phyloP scores from a whole-genome alignment of 75 land plant genomes.

The Sequoiadendron giganteum region DNA sequence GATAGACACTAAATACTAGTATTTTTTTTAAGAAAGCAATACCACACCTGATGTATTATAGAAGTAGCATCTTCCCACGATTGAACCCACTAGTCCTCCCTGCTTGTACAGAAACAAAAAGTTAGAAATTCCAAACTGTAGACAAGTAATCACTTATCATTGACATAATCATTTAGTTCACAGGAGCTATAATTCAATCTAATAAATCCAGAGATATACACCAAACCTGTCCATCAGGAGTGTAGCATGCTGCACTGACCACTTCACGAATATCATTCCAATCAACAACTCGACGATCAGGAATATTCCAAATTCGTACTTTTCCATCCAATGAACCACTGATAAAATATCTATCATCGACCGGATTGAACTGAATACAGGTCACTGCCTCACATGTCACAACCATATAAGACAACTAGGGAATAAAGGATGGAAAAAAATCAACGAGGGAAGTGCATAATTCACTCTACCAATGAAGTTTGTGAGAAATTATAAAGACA shows the following conservation, averaged over 20 bases:
- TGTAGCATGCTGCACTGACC: constrained; percentile 77
- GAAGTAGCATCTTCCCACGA: constrained; percentile 74
- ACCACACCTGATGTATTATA: constrained; percentile 66
- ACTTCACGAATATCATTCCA: constrained; percentile 79
- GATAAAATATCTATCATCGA: constrained; percentile 73
- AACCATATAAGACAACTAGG: constrained; percentile 2
- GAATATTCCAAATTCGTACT: constrained; percentile 77
- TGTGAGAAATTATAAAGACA: not conserved
- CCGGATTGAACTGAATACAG: constrained; percentile 85
- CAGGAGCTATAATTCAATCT: not conserved
- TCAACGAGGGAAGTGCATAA: not conserved
- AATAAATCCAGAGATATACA: constrained; percentile 12
- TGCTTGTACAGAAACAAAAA: constrained; percentile 18
- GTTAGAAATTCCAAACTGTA: not conserved
- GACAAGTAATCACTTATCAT: constrained; percentile 5
- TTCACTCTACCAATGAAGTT: not conserved
- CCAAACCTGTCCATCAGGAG: constrained; percentile 75
- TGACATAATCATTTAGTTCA: not conserved
- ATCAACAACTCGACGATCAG: constrained; percentile 66
- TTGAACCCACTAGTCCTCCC: constrained; percentile 70
- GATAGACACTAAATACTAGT: not conserved
- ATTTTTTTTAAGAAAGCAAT: not conserved
- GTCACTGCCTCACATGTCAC: constrained; percentile 56
- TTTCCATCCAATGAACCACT: constrained; percentile 96
- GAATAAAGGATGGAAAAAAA: not conserved